Conservation (phyloP, 1,284 basidiomycete genomes). For the Ceratobasidium sp. region DNA sequence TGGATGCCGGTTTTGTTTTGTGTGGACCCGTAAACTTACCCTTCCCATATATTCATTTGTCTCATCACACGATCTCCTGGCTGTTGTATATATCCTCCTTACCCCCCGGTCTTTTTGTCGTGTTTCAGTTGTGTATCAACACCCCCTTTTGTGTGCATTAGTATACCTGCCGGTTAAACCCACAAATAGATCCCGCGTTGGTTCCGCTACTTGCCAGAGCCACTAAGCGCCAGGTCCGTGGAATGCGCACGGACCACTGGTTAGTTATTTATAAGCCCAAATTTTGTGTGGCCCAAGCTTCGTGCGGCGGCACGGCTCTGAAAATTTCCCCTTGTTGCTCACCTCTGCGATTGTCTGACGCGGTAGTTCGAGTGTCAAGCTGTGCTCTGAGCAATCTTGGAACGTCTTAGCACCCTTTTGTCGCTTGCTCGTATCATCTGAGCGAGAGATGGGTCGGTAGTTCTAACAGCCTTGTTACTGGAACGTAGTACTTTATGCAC, state of each 20-base stretch:
- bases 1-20: constrained; percentile 22
- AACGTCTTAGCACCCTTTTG: constrained; percentile 82
- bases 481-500: background rate
- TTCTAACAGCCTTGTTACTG: constrained; percentile 65
- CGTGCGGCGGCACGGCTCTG: constrained; percentile 82
- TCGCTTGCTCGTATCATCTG: constrained; percentile 52
- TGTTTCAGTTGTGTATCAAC: constrained; percentile 33
- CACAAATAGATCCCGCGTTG: background rate
- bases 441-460: constrained; percentile 79
- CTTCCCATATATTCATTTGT: constrained; percentile 22
- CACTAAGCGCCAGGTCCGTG: constrained; percentile 23
- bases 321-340: constrained; percentile 85
- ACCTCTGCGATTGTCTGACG: constrained; percentile 68
- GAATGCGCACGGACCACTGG: constrained; percentile 24
- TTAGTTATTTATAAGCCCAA: constrained; percentile 3
- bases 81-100: constrained; percentile 23
- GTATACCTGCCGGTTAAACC: constrained; percentile 5
- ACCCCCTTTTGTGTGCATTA: background rate
- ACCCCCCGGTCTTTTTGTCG: constrained; percentile 19
- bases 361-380: constrained; percentile 87
- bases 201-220: background rate
- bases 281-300: constrained; percentile 49
- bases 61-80: background rate
- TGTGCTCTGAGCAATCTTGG: constrained; percentile 71
- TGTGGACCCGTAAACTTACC: constrained; percentile 13